Percentiles rank a stretch among this genome's conserved stretches.
These are phyloP conservation scores for Aegilops tauschii DNA, from an alignment of 176 grass and related monocot genomes.

Conservation along the genomic window DNA sequence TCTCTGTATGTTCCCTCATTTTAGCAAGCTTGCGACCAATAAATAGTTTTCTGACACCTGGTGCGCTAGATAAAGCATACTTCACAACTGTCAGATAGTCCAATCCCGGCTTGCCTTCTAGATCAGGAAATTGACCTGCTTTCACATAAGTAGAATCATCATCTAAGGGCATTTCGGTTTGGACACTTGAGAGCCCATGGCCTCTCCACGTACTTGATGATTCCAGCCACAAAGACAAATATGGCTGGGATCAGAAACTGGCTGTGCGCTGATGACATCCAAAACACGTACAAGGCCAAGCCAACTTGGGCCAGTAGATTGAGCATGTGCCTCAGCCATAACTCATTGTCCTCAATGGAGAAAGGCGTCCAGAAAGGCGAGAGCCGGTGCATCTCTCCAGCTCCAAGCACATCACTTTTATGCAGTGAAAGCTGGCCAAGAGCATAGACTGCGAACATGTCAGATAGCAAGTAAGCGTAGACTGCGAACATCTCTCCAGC, in stretches of 20 bases:
- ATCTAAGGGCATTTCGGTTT: too few species aligned
- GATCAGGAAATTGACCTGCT: not conserved
- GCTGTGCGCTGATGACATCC: not conserved
- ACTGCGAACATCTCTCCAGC: not conserved
- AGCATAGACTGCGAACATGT: not conserved
- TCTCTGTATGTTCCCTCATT: not conserved
- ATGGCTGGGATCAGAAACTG: not conserved
- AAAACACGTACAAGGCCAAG: not conserved
- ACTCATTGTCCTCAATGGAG: not conserved
- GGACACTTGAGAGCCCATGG: not conserved
- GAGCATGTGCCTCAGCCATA: not conserved
- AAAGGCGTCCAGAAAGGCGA: not conserved
- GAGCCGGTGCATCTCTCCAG: not conserved
- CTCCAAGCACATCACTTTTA: not conserved
- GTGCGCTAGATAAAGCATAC: not conserved
- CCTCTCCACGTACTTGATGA: not conserved
- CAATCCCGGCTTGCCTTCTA: not conserved
- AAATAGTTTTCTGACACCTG: not conserved
- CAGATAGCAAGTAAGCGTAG: not conserved
- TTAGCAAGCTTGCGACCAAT: not conserved
- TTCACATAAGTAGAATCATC: not conserved
- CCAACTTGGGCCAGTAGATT: not conserved
- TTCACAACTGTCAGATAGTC: not conserved
- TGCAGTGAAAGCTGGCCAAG: not conserved
- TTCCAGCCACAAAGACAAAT: not conserved